phyloP scores from a whole-genome alignment of 257 asterid genomes.

The Przewalskia tangutica region DNA sequence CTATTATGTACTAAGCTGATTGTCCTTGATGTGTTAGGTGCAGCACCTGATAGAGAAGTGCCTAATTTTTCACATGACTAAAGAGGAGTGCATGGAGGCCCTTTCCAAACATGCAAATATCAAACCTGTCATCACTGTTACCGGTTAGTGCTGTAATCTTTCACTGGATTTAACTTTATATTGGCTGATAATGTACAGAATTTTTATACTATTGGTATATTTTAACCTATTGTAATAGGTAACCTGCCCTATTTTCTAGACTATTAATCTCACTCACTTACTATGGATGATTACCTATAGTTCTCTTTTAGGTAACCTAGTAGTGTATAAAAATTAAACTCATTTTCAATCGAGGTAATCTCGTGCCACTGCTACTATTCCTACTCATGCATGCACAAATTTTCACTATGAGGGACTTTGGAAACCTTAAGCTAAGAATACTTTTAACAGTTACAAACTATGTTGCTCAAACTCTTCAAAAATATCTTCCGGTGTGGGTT shows the following conservation, averaged over 20 bases:
- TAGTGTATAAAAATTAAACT: neutral
- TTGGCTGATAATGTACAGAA: neutral
- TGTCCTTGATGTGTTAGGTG: constrained; percentile 15
- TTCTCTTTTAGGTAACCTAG: neutral
- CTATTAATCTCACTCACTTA: neutral
- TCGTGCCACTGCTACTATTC: neutral
- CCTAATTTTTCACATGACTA: constrained; percentile 30
- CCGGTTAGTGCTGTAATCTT: constrained; percentile 22
- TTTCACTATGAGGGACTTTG: too few relatives aligned
- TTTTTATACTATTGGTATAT: neutral
- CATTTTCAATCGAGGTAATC: too few relatives aligned
- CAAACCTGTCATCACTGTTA: constrained; percentile 34
- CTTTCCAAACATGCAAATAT: constrained; percentile 44
- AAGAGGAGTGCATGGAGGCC: constrained; percentile 54
- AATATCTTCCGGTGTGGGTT: too few relatives aligned
- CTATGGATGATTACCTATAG: neutral
- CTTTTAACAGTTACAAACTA: too few relatives aligned
- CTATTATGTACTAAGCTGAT: neutral
- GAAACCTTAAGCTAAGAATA: too few relatives aligned
- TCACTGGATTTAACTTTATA: neutral
- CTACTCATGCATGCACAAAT: too few relatives aligned
- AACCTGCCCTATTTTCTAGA: neutral
- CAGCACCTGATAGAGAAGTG: constrained; percentile 45
- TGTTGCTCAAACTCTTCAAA: too few relatives aligned
- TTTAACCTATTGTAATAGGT: neutral